Evolutionary conservation across 1,284 basidiomycete genomes (phyloP).

Genomic region (Cryptococcus sp.): DNA sequence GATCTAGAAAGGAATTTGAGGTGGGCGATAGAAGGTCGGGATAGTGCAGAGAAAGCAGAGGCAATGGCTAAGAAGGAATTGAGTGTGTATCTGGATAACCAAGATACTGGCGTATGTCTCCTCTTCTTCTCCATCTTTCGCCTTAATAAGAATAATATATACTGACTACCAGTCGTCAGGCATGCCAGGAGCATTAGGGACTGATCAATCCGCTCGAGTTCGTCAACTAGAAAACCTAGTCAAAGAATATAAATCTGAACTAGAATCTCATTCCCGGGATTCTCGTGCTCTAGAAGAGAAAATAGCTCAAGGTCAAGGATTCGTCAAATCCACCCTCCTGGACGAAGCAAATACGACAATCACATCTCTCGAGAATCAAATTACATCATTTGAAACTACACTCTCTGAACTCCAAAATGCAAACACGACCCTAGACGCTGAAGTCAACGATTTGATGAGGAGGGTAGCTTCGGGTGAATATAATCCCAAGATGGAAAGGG

Average conservation of each 20-base stretch:
- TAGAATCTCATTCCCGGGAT: constrained; percentile 32
- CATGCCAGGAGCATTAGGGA: constrained; percentile 10
- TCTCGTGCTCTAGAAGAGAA: constrained; percentile 31
- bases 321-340: constrained; percentile 31
- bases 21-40: constrained; percentile 42
- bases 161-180: constrained; percentile 3
- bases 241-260: constrained; percentile 28
- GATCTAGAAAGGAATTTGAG: constrained; percentile 39
- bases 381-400: constrained; percentile 25
- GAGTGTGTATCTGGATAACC: constrained; percentile 9
- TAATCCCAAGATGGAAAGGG: constrained; percentile 49
- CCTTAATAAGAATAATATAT: not conserved
- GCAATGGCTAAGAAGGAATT: constrained; percentile 34
- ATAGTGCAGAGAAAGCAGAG: constrained; percentile 36
- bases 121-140: not conserved
- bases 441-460: constrained; percentile 50
- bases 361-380: constrained; percentile 5
- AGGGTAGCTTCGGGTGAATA: constrained; percentile 53
- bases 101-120: constrained; percentile 6
- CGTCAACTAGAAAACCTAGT: constrained; percentile 30
- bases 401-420: constrained; percentile 45
- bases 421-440: constrained; percentile 47
- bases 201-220: constrained; percentile 17
- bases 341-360: constrained; percentile 21
- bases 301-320: constrained; percentile 30